These are phyloP conservation scores for Mortierella sp. DNA, from an alignment of 371 early-diverging fungal genomes.

Conservation along the genomic window DNA sequence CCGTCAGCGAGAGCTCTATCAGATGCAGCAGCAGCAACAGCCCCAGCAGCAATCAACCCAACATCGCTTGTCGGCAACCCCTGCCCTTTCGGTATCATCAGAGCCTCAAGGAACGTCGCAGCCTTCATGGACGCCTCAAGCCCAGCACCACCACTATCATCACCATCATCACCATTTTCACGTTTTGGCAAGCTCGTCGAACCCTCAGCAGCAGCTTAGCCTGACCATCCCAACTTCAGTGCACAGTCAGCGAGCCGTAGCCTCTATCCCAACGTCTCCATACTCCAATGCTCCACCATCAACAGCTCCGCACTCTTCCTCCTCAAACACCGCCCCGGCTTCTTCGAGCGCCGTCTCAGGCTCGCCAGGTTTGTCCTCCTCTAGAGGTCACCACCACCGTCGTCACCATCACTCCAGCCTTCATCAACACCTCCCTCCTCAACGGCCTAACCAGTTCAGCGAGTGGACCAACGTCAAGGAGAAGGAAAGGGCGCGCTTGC, in stretches of 20 bases:
- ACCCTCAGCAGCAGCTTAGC: not conserved
- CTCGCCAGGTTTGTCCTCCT: not conserved
- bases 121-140: not conserved
- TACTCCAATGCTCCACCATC: not conserved
- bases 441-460: conserved; percentile 40
- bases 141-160: conserved; percentile 34
- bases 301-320: not conserved
- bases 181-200: not conserved
- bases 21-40: conserved; percentile 26
- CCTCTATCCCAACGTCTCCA: not conserved
- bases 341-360: not conserved
- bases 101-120: not conserved
- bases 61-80: not conserved
- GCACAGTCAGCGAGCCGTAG: not conserved
- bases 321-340: not conserved
- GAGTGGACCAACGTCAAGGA: conserved; percentile 56
- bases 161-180: conserved; percentile 45
- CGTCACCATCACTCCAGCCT: conserved; percentile 14
- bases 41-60: conserved; percentile 23
- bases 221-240: not conserved
- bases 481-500: conserved; percentile 40
- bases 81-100: not conserved
- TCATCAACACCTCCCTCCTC: conserved; percentile 31
- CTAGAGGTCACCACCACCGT: conserved; percentile 21
- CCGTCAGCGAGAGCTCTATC: conserved; percentile 38